These are phyloP conservation scores for Hysterangium stoloniferum DNA, from an alignment of 768 basidiomycete genomes.

Conservation along the genomic window DNA sequence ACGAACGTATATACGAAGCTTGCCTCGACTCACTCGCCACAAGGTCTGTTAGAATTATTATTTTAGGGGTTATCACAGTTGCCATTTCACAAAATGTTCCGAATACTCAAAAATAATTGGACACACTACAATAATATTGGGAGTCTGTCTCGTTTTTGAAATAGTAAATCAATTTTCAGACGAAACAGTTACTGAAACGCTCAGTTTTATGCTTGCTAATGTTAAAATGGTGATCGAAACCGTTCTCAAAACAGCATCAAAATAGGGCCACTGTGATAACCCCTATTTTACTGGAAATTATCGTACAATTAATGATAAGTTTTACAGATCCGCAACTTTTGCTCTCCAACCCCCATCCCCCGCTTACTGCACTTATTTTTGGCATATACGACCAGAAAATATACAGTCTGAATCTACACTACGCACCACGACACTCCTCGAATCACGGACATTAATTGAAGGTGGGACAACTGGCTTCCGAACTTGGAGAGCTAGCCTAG, in stretches of 20 bases:
- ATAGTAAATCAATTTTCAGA: no score
- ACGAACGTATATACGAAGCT: slow-evolving; percentile 55
- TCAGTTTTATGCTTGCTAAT: no score
- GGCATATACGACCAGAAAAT: slow-evolving; percentile 26
- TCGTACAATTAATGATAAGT: slow-evolving; percentile 1
- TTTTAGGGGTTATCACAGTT: neutral
- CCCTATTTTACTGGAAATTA: slow-evolving; percentile 18
- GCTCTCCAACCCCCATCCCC: slow-evolving; percentile 30
- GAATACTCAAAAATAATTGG: slow-evolving; percentile 31
- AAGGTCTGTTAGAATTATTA: neutral
- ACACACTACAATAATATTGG: no score
- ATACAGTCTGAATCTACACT: neutral
- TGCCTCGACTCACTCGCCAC: slow-evolving; percentile 41
- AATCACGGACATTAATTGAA: slow-evolving; percentile 69
- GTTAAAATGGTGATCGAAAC: no score
- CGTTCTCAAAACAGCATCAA: no score
- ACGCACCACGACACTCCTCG: slow-evolving; percentile 51
- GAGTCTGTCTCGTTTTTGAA: no score
- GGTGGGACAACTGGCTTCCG: slow-evolving; percentile 71
- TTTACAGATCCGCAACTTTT: neutral
- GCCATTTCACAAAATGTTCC: neutral
- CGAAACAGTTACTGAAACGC: no score
- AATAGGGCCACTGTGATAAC: no score
- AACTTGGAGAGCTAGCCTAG: slow-evolving; percentile 71
- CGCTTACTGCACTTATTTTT: slow-evolving; percentile 64